Percentiles rank a stretch among this genome's conserved stretches.
phyloP scores from a whole-genome alignment of 208 protist genomes.

The Trypanosoma brucei region DNA sequence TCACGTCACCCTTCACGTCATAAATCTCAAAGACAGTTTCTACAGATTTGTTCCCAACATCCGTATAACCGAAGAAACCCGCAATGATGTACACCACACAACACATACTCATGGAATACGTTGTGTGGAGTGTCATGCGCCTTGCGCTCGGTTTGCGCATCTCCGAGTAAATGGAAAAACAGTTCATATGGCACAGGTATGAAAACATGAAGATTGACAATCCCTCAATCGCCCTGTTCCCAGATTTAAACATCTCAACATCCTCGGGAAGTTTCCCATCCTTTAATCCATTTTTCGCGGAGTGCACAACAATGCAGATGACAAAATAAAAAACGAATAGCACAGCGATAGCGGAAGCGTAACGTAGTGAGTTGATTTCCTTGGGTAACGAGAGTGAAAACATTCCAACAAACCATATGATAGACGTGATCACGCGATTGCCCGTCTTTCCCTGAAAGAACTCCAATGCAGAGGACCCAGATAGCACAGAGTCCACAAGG shows the following conservation, averaged over 20 bases:
- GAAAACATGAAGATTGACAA: conserved; percentile 38
- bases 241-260: conserved; percentile 13
- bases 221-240: conserved; percentile 15
- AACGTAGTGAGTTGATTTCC: conserved; percentile 38
- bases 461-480: neutral
- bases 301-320: conserved; percentile 26
- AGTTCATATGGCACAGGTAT: conserved; percentile 34
- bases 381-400: conserved; percentile 31
- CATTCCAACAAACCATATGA: conserved; percentile 34
- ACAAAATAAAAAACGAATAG: conserved; percentile 30
- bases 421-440: conserved; percentile 20
- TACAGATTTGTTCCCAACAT: conserved; percentile 50
- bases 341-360: conserved; percentile 23
- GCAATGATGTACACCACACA: conserved; percentile 67
- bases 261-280: conserved; percentile 3
- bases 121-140: conserved; percentile 31
- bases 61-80: conserved; percentile 75
- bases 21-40: conserved; percentile 46
- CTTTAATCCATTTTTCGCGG: conserved; percentile 11
- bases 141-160: conserved; percentile 14
- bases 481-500: conserved; percentile 20
- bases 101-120: conserved; percentile 38
- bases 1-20: conserved; percentile 36
- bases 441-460: conserved; percentile 5
- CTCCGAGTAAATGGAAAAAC: conserved; percentile 31